phyloP scores from a whole-genome alignment of 306 rosid genomes.

The Fagus sylvatica region DNA sequence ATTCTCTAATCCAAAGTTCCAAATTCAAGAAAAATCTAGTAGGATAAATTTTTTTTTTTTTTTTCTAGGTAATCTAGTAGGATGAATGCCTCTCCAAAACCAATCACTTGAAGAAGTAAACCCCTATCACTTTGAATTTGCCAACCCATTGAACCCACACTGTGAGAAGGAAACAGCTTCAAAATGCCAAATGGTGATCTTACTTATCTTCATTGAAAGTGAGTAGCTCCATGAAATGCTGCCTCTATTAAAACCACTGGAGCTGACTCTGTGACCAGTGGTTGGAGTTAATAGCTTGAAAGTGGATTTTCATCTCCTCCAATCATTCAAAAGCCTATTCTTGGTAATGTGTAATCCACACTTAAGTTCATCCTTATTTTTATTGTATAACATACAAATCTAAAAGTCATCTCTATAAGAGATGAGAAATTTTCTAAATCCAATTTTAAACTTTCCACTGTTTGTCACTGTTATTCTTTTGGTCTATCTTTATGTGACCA shows the following conservation, averaged over 20 bases:
- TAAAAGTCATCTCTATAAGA: neutral
- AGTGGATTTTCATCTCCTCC: neutral
- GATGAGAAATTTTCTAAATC: no score
- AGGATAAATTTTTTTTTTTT: neutral
- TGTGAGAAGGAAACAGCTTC: slow-evolving; percentile 3
- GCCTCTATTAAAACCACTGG: neutral
- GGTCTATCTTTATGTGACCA: no score
- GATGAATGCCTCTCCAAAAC: neutral
- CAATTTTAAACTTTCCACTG: no score
- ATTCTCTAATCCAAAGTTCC: neutral
- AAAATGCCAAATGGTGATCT: slow-evolving; percentile 9
- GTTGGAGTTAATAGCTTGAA: neutral
- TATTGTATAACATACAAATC: neutral
- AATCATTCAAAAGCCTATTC: neutral
- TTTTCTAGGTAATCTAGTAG: no score
- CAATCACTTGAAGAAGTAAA: slow-evolving; percentile 3
- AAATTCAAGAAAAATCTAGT: neutral
- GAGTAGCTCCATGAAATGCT: slow-evolving; percentile 1
- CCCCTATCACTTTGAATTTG: neutral
- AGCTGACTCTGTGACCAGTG: neutral
- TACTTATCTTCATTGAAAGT: slow-evolving; percentile 14
- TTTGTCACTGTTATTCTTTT: no score
- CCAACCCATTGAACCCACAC: neutral
- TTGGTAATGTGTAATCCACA: no score
- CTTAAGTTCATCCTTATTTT: no score